Evolutionary conservation across 768 basidiomycete species (phyloP).

Genomic region (Suillus sp.): DNA sequence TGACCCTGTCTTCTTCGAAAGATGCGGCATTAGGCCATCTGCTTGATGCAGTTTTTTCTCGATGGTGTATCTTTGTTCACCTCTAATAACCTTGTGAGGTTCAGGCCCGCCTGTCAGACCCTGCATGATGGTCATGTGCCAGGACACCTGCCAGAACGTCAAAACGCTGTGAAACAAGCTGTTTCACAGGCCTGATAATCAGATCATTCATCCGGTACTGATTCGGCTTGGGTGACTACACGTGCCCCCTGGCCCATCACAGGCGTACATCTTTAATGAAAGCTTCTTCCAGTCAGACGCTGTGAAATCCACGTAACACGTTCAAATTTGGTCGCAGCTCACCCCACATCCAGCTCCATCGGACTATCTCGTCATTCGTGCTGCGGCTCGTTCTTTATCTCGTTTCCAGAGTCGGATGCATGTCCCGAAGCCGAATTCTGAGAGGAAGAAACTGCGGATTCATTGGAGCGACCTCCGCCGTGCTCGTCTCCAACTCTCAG

Average conservation of each 20-base stretch:
- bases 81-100: too few relatives aligned
- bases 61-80: too few relatives aligned
- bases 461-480: neutral
- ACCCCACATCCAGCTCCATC: neutral
- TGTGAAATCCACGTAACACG: neutral
- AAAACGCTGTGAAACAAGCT: neutral
- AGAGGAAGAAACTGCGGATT: neutral
- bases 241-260: neutral
- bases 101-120: neutral
- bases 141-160: neutral
- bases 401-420: neutral
- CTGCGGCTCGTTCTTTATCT: neutral
- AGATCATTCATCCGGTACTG: too few relatives aligned
- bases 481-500: neutral
- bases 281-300: neutral
- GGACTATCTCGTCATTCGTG: neutral
- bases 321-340: neutral
- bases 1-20: too few relatives aligned
- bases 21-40: too few relatives aligned
- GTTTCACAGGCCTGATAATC: neutral
- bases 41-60: too few relatives aligned
- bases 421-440: neutral
- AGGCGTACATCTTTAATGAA: neutral
- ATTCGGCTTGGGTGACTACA: too few relatives aligned
- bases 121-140: neutral